Conservation (phyloP, 1,284 basidiomycete genomes). For the Ganoderma multipileum region DNA sequence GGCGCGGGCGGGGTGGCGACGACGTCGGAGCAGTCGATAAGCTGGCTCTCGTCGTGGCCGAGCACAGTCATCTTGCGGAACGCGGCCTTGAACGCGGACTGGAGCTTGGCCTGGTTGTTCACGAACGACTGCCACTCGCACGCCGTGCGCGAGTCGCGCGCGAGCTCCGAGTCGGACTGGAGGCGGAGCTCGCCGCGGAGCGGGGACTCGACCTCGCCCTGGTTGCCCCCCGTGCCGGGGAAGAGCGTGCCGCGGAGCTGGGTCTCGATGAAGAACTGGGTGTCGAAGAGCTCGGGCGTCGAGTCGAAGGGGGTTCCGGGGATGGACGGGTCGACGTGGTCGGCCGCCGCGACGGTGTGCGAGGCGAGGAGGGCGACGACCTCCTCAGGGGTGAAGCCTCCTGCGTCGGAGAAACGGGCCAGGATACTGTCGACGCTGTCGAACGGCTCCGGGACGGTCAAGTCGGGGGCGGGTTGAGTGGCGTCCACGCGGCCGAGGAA, state of each 20-base stretch:
- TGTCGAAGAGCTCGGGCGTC: conserved; percentile 29
- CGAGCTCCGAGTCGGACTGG: conserved; percentile 39
- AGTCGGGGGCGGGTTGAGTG: conserved; percentile 36
- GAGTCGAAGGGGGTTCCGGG: conserved; percentile 32
- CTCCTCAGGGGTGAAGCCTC: conserved; percentile 34
- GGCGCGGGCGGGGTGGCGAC: conserved; percentile 33
- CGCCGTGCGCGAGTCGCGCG: conserved; percentile 35
- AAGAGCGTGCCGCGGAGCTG: conserved; percentile 36
- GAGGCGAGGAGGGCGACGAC: conserved; percentile 30
- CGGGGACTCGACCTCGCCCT: conserved; percentile 34
- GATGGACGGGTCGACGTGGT: conserved; percentile 31
- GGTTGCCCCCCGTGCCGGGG: conserved; percentile 34
- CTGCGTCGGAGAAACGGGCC: conserved; percentile 23
- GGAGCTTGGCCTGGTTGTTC: conserved; percentile 40
- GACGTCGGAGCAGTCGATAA: conserved; percentile 39
- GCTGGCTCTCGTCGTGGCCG: conserved; percentile 36
- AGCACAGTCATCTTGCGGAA: conserved; percentile 43
- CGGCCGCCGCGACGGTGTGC: conserved; percentile 31
- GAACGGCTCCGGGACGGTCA: conserved; percentile 37
- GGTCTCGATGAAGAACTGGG: conserved; percentile 33
- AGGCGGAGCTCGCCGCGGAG: conserved; percentile 38
- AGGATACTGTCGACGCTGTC: conserved; percentile 36
- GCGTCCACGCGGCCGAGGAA: conserved; percentile 35
- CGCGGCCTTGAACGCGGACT: conserved; percentile 38
- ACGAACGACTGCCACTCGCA: conserved; percentile 43